Percentiles rank a stretch among this genome's conserved stretches.
phyloP scores from a whole-genome alignment of 192 early-diverging fungal species.

The Cetraspora pellucida region DNA sequence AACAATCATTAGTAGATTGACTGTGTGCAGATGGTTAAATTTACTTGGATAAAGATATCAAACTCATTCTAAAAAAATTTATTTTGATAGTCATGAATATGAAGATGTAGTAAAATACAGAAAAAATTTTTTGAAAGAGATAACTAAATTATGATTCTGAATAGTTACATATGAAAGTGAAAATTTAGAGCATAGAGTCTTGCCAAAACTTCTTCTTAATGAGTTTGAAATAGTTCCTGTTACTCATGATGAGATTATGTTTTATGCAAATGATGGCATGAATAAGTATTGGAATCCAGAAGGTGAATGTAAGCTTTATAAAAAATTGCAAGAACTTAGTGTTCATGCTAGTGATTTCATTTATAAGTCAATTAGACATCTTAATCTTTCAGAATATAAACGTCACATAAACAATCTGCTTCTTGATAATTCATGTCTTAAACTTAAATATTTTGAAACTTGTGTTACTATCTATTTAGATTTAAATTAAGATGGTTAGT shows the following conservation, averaged over 20 bases:
- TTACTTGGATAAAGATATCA: neutral
- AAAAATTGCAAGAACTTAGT: neutral
- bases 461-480: neutral
- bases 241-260: too few relatives aligned
- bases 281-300: too few relatives aligned
- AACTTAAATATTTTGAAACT: neutral
- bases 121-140: neutral
- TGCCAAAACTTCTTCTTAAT: too few relatives aligned
- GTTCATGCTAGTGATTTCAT: constrained; percentile 8
- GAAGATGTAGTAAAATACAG: neutral
- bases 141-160: neutral
- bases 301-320: too few relatives aligned
- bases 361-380: neutral
- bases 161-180: neutral
- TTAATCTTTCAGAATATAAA: neutral
- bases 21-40: neutral
- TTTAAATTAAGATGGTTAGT: constrained; percentile 11
- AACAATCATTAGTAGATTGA: constrained; percentile 5
- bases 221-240: too few relatives aligned
- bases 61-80: constrained; percentile 5
- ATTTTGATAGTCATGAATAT: neutral
- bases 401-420: too few relatives aligned
- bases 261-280: too few relatives aligned
- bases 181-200: too few relatives aligned
- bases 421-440: too few relatives aligned